phyloP scores from a whole-genome alignment of 371 early-diverging fungal species.

The Saksenaea oblongispora region DNA sequence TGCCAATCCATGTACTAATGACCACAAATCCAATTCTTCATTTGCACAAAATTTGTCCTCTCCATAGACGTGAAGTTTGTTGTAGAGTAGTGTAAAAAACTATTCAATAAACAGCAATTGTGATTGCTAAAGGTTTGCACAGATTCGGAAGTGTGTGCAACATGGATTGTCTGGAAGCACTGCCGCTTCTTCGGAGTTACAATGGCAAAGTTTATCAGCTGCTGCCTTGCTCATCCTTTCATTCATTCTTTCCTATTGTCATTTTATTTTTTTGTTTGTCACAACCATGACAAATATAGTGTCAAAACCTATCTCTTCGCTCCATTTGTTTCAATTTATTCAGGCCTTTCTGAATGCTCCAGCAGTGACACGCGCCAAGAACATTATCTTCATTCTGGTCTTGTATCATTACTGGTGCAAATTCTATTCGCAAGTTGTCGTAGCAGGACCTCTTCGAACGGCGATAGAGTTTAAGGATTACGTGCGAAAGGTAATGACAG shows the following conservation, averaged over 20 bases:
- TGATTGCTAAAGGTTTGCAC: too few species aligned
- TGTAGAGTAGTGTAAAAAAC: too few species aligned
- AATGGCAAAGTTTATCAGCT: neutral
- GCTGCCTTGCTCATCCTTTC: conserved; percentile 9
- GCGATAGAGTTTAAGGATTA: conserved; percentile 48
- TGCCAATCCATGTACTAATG: too few species aligned
- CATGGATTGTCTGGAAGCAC: too few species aligned
- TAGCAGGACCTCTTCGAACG: conserved; percentile 59
- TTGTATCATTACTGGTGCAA: conserved; percentile 53
- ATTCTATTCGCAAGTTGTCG: conserved; percentile 53
- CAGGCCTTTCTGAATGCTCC: conserved; percentile 40
- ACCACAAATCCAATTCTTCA: too few species aligned
- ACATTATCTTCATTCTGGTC: conserved; percentile 62
- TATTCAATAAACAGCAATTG: too few species aligned
- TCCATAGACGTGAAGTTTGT: too few species aligned
- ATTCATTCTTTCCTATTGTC: neutral
- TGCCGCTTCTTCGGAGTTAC: too few species aligned
- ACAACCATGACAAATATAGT: conserved; percentile 24
- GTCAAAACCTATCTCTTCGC: conserved; percentile 2
- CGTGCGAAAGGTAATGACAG: conserved; percentile 37
- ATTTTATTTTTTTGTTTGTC: conserved; percentile 11
- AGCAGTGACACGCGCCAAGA: conserved; percentile 49
- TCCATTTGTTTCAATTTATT: conserved; percentile 11
- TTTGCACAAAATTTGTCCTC: too few species aligned
- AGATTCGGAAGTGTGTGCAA: too few species aligned